Base-by-base conservation (phyloP, 2,329 filamentous ascomycete genomes). In the Botrytis porri region DNA sequence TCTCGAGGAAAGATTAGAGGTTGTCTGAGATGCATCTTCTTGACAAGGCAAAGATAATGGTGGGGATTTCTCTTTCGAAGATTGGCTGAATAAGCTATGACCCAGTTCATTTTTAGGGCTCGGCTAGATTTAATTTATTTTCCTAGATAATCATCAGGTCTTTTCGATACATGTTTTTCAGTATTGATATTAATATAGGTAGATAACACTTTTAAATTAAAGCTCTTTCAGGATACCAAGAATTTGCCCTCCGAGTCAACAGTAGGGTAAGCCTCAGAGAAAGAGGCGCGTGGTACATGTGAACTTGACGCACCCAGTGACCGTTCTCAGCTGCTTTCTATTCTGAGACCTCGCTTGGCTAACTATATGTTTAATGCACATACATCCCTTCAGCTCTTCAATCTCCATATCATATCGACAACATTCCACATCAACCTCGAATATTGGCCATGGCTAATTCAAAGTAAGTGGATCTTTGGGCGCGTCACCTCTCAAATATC, bases 361-460 rank as follows among this genome's bases (percentile, higher is more conserved):
- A 32, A 57, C 14, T 57, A 7, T 8, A 57, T 57, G n/a, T 57
- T 57, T 57, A 18, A 57, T 32, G 51, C 51, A 32, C 51, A 57
- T 48, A 48, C 20, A 48, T 51, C 51, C n/a, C n/a, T 18, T 29
- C n/a, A 57, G 51, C 51, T 57, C 51, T 57, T 8, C n/a, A 32
- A 29, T n/a, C 18, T 59, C 37, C 60, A 41, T n/a, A 16, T 12
- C 25, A 37, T 70, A 37, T n/a, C 37, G 43, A 29, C 62, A 66
- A 25, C 22, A 69, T 18, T 25, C 3, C 22, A 61, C 22, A 45
- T 37, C 48, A 16, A 57, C n/a, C 39, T 39, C 25, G 25, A 41
- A 74, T 16, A 29, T 1, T 29, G 35, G 65, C 60, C 22, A 80
- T 80, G 79, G 79, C 79, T 6, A 80, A 80, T 63, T 80, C 79